A percentile compares a stretch with the other conserved stretches of the same genome.
Evolutionary conservation across 2,329 filamentous ascomycete genomes (phyloP).

Genomic region (Zymoseptoria crescenta): DNA sequence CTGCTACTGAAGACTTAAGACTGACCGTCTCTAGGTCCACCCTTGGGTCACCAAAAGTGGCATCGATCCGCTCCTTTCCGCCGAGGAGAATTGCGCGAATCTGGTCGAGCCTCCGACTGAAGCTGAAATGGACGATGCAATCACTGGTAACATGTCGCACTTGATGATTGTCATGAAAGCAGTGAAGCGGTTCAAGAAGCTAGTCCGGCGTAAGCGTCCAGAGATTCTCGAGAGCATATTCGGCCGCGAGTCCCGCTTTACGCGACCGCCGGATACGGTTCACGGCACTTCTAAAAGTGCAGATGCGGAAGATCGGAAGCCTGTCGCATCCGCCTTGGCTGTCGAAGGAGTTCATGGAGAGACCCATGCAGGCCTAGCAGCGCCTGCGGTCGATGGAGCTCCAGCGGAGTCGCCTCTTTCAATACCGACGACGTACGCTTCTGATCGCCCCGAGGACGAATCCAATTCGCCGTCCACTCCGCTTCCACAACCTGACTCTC

Average conservation of each 20-base stretch:
- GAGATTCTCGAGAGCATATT: constrained; percentile 52
- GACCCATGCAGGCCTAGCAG: constrained; percentile 22
- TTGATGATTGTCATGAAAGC: constrained; percentile 86
- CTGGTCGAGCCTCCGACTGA: constrained; percentile 78
- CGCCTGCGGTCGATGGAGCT: constrained; percentile 16
- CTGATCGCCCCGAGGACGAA: neutral
- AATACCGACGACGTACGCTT: neutral
- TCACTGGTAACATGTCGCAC: constrained; percentile 82
- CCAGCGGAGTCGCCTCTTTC: neutral
- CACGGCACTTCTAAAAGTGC: constrained; percentile 33
- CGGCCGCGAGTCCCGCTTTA: constrained; percentile 50
- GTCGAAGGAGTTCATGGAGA: constrained; percentile 48
- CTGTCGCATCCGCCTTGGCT: constrained; percentile 44
- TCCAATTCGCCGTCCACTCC: neutral
- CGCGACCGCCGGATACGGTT: constrained; percentile 43
- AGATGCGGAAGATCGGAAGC: constrained; percentile 44
- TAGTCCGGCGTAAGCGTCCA: constrained; percentile 53
- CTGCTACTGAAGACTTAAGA: neutral
- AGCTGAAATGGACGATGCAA: constrained; percentile 81
- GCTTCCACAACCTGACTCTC: neutral
- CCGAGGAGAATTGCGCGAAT: constrained; percentile 78
- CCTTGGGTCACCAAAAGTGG: constrained; percentile 85
- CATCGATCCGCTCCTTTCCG: constrained; percentile 66
- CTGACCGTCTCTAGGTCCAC: constrained; percentile 56
- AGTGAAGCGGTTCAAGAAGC: constrained; percentile 75